Evolutionary conservation across 805 yeast genomes (phyloP).

Genomic region (Suhomyces pyralidae): DNA sequence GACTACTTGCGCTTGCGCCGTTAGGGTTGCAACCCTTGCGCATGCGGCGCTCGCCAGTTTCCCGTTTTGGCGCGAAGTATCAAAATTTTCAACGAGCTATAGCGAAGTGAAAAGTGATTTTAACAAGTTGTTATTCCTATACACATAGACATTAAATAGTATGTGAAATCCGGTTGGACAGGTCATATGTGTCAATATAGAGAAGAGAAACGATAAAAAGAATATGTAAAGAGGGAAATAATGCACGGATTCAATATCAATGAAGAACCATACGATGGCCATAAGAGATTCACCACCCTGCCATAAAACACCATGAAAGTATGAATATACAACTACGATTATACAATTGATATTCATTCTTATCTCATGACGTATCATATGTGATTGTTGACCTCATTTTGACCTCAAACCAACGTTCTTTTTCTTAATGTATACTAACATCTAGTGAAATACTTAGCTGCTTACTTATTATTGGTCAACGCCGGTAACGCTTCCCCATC

Average conservation of each 20-base stretch:
- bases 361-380: too few relatives aligned
- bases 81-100: conserved; percentile 6
- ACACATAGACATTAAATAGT: conserved; percentile 6
- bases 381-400: neutral
- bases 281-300: too few relatives aligned
- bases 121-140: conserved; percentile 2
- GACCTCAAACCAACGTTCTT: neutral
- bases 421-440: conserved; percentile 22
- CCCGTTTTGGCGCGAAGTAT: neutral
- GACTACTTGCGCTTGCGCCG: neutral
- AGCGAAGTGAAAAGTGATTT: conserved; percentile 3
- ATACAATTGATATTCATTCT: too few relatives aligned
- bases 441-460: conserved; percentile 46
- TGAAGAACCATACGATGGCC: too few relatives aligned
- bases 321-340: too few relatives aligned
- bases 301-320: too few relatives aligned
- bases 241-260: too few relatives aligned
- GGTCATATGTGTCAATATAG: neutral
- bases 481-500: conserved; percentile 46
- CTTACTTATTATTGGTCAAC: conserved; percentile 46
- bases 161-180: neutral
- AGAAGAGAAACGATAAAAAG: too few relatives aligned
- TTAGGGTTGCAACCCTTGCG: conserved; percentile 4
- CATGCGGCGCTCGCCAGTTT: conserved; percentile 1
- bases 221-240: too few relatives aligned